Conservation (phyloP, 768 basidiomycete genomes). For the Russula lepida region DNA sequence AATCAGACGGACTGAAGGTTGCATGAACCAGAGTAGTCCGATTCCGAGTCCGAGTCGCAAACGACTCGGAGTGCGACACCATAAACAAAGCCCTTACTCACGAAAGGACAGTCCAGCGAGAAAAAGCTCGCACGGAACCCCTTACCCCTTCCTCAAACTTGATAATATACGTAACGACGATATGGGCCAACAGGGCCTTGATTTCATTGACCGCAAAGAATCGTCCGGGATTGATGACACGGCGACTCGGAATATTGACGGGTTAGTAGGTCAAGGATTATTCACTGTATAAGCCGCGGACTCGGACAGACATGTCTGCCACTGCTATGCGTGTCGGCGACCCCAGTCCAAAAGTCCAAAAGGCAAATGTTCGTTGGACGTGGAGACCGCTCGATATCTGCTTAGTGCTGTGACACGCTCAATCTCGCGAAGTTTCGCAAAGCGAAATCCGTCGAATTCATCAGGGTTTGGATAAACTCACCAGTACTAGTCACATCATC, state of each 20-base stretch:
- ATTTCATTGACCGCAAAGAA: neutral
- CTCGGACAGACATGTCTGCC: neutral
- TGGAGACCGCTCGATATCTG: too few relatives aligned
- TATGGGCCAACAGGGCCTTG: neutral
- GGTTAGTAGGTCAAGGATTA: too few relatives aligned
- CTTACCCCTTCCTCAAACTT: neutral
- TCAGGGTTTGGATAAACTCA: slow-evolving; percentile 36
- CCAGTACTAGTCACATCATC: slow-evolving; percentile 32
- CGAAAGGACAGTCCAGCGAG: too few relatives aligned
- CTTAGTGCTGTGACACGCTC: slow-evolving; percentile 9
- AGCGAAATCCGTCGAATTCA: too few relatives aligned
- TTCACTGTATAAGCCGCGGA: too few relatives aligned
- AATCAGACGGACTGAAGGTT: too few relatives aligned
- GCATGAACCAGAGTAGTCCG: too few relatives aligned
- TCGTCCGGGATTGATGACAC: neutral
- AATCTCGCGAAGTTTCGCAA: too few relatives aligned
- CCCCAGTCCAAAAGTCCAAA: neutral
- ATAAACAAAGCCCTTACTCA: too few relatives aligned
- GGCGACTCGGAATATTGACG: too few relatives aligned
- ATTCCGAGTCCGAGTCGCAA: too few relatives aligned
- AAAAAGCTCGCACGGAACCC: neutral
- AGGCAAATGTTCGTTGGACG: neutral
- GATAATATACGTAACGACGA: neutral
- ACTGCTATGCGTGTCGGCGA: neutral
- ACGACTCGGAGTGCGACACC: too few relatives aligned